A percentile compares a stretch with the other conserved stretches of the same genome.
Evolutionary conservation across 352 stramenopile genomes (phyloP).

Genomic region (Globisporangium acanthophoron): DNA sequence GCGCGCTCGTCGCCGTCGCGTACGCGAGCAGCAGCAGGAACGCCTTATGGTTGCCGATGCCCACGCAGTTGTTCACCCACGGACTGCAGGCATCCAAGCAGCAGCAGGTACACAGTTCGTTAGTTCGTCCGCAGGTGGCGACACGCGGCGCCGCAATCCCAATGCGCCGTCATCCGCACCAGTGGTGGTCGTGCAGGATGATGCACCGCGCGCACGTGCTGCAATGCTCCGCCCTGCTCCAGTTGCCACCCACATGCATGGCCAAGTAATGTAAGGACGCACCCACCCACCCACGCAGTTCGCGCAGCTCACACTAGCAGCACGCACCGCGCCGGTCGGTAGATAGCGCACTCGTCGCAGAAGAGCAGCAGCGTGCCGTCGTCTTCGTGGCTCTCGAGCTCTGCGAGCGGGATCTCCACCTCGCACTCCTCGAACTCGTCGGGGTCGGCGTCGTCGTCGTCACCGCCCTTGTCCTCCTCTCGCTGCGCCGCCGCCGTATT

Average conservation of each 20-base stretch:
- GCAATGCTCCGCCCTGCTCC: constrained; percentile 66
- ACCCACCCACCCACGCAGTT: not conserved
- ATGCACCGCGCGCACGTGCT: constrained; percentile 73
- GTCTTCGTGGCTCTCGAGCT: constrained; percentile 66
- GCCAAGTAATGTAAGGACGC: too few species aligned
- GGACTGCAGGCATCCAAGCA: constrained; percentile 26
- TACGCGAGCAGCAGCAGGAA: constrained; percentile 84
- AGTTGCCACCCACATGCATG: too few species aligned
- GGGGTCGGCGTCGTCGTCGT: constrained; percentile 17
- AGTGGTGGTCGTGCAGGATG: constrained; percentile 81
- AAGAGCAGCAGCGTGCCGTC: constrained; percentile 74
- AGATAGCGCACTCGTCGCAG: constrained; percentile 77
- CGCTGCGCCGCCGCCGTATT: not conserved
- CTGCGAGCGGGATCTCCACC: constrained; percentile 53
- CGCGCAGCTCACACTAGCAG: not conserved
- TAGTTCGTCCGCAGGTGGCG: not conserved
- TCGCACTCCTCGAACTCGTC: constrained; percentile 36
- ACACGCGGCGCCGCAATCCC: too few species aligned
- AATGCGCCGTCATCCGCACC: constrained; percentile 25
- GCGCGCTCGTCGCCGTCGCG: constrained; percentile 48
- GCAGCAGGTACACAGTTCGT: not conserved
- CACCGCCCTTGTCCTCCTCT: not conserved
- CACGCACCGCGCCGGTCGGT: constrained; percentile 57
- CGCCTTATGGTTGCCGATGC: constrained; percentile 74
- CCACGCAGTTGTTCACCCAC: constrained; percentile 87